Evolutionary conservation across 345 rosid species (phyloP).

Genomic region (Populus euphratica): DNA sequence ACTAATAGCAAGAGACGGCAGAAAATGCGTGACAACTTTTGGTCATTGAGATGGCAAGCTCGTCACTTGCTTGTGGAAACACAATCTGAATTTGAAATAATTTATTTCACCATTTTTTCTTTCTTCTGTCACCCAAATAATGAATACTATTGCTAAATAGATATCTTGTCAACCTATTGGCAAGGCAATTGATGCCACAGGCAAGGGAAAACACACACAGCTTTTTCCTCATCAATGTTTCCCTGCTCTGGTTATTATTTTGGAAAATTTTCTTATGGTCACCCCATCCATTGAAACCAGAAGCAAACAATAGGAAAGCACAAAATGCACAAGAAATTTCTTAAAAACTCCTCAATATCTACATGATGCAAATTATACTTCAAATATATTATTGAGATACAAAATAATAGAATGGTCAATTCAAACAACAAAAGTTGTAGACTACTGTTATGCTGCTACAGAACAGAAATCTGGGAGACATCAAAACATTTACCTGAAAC

Average conservation of each 20-base stretch:
- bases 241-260: not conserved
- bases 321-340: not conserved
- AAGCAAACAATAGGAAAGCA: not conserved
- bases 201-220: not conserved
- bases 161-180: not conserved
- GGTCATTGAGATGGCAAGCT: too few relatives aligned
- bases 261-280: not conserved
- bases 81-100: not conserved
- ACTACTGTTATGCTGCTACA: not conserved
- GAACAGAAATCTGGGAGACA: not conserved
- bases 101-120: not conserved
- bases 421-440: not conserved
- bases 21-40: not conserved
- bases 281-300: not conserved
- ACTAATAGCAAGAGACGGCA: not conserved
- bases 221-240: not conserved
- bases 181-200: not conserved
- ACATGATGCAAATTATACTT: not conserved
- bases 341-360: not conserved
- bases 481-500: conserved; percentile 67
- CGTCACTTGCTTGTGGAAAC: too few relatives aligned
- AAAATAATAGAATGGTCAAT: not conserved
- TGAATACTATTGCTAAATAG: not conserved
- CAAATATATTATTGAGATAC: not conserved
- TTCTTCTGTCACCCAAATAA: not conserved